Percentiles rank a stretch among this genome's conserved stretches.
Evolutionary conservation across 768 basidiomycete genomes (phyloP).

Genomic region (Russula griseocarnosa): DNA sequence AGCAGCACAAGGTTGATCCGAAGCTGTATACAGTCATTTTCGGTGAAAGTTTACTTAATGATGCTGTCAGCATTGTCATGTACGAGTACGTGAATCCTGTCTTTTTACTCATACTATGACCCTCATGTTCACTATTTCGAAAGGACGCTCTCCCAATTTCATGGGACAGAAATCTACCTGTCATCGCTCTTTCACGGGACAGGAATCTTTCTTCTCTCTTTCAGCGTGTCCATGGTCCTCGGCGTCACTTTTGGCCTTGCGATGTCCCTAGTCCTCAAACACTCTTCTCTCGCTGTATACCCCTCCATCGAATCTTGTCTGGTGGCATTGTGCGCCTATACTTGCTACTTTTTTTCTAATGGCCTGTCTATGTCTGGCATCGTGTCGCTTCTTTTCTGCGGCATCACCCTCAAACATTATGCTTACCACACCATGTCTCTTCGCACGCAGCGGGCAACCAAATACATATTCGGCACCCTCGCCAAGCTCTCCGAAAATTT

Average conservation of each 20-base stretch:
- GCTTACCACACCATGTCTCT: slow-evolving; percentile 99
- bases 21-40: slow-evolving; percentile 97
- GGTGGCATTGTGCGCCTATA: slow-evolving; percentile 91
- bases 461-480: slow-evolving; percentile 92
- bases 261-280: slow-evolving; percentile 91
- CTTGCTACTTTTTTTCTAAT: slow-evolving; percentile 98
- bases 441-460: slow-evolving; percentile 87
- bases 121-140: neutral
- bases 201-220: slow-evolving; percentile 96
- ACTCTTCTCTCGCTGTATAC: slow-evolving; percentile 79
- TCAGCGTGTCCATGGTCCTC: slow-evolving; percentile 90
- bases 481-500: slow-evolving; percentile 97
- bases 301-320: slow-evolving; percentile 98
- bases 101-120: neutral
- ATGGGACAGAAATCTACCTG: slow-evolving; percentile 81
- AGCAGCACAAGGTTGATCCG: slow-evolving; percentile 97
- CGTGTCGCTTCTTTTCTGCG: slow-evolving; percentile 96
- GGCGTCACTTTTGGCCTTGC: slow-evolving; percentile 88
- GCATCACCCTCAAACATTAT: slow-evolving; percentile 98
- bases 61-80: slow-evolving; percentile 99
- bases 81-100: slow-evolving; percentile 78
- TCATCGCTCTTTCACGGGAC: slow-evolving; percentile 90
- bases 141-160: slow-evolving; percentile 90
- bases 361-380: slow-evolving; percentile 93
- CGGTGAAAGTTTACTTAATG: slow-evolving; percentile 93